A percentile compares a stretch with the other conserved stretches of the same genome.
Conservation (phyloP, 305 asterid genomes). For the Fraxinus albicans region DNA sequence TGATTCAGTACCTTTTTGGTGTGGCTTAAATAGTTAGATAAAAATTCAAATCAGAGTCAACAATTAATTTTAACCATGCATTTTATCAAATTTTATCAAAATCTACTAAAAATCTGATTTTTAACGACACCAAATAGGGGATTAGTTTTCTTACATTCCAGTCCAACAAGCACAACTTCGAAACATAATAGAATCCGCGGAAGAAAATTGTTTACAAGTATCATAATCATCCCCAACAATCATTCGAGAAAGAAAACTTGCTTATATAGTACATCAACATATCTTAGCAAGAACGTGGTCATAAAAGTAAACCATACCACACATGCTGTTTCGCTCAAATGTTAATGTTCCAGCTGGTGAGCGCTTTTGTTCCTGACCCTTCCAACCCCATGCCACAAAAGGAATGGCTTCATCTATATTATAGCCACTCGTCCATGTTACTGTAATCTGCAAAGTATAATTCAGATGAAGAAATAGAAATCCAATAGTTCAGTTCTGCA, state of each 20-base stretch:
- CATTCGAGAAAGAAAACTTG: background rate
- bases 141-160: background rate
- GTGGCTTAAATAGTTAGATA: background rate
- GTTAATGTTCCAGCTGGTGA: slow-evolving; percentile 89
- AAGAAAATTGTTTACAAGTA: background rate
- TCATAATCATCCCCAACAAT: background rate
- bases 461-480: background rate
- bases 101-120: background rate
- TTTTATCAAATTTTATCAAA: background rate
- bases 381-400: slow-evolving; percentile 70
- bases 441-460: too few relatives aligned
- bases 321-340: slow-evolving; percentile 72
- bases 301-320: slow-evolving; percentile 48
- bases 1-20: background rate
- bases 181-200: background rate
- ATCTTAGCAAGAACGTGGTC: background rate
- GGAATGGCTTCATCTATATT: slow-evolving; percentile 74
- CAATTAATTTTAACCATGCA: background rate
- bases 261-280: background rate
- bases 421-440: too few relatives aligned
- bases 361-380: slow-evolving; percentile 37
- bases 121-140: background rate
- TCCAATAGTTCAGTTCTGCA: background rate
- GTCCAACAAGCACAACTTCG: background rate
- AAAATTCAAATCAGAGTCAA: background rate